phyloP scores from a whole-genome alignment of 768 basidiomycete species.

The Candolleomyces aberdarensis region DNA sequence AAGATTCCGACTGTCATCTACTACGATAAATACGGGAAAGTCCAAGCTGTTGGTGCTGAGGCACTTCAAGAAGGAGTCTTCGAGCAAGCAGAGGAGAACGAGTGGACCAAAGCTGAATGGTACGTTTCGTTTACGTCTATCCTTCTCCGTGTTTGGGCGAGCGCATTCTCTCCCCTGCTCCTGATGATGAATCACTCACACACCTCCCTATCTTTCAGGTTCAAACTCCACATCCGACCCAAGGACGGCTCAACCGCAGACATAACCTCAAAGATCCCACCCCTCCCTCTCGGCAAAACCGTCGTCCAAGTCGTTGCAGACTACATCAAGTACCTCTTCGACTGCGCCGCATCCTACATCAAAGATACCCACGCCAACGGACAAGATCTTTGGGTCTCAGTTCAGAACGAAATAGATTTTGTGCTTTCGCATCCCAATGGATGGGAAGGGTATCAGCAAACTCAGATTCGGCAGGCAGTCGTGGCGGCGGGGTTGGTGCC shows the following conservation, averaged over 20 bases:
- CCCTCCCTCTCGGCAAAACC: conserved; percentile 5
- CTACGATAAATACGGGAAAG: conserved; percentile 20
- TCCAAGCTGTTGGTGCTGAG: conserved; percentile 18
- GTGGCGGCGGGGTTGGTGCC: conserved; percentile 16
- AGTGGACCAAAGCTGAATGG: conserved; percentile 47
- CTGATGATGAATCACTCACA: neutral
- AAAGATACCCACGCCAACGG: conserved; percentile 11
- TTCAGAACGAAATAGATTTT: conserved; percentile 23
- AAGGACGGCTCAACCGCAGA: conserved; percentile 1
- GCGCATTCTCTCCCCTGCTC: no score
- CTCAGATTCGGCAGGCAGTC: conserved; percentile 11
- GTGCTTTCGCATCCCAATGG: conserved; percentile 16
- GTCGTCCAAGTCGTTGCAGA: conserved; percentile 11
- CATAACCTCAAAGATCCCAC: conserved; percentile 5
- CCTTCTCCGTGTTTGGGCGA: neutral
- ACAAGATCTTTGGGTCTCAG: conserved; percentile 1
- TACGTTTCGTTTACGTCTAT: conserved; percentile 24
- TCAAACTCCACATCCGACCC: conserved; percentile 15
- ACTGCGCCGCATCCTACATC: conserved; percentile 10
- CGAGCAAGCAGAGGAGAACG: conserved; percentile 38
- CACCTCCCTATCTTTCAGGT: conserved; percentile 1
- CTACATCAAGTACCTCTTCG: conserved; percentile 11
- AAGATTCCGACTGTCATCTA: conserved; percentile 48
- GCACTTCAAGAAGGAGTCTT: conserved; percentile 33
- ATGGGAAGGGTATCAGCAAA: conserved; percentile 13